Base-by-base conservation (phyloP, 306 rosid species). In the Trifolium dubium region DNA sequence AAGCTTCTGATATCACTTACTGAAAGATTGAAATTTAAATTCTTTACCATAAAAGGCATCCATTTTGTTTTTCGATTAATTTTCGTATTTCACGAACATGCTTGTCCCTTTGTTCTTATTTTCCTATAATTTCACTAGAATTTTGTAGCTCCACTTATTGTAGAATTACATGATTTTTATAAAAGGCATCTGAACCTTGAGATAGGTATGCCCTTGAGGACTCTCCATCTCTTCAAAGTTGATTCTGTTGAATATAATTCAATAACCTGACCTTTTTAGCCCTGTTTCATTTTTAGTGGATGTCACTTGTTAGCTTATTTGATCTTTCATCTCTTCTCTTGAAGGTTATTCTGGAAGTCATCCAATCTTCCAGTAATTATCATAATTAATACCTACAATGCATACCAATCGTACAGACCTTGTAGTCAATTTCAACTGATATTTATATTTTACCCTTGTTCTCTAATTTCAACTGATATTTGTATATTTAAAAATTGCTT, bases 401-500 rank as follows among this genome's bases (percentile, higher is more conserved):
- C 37, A 29, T 58, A 29, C n/a, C 64, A 58, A 35, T 73, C 65
- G 12, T 59, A 60, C 47, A 40, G 32, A 23, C 23, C 23, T 23
- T 23, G 23, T 23, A 23, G 23, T 23, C 23, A 23, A 23, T 23
- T 23, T 23, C 23, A 23, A 23, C 23, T 23, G 23, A 23, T 23
- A 59, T 17, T 55, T 37, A 10, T 73, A 53, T 31, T 41, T 35
- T 18, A 30, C 32, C 41, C 23, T 40, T 49, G 35, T 56, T 71
- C 65, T 49, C 28, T 67, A 31, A 62, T 18, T 75, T 64, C 32
- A 37, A 32, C 60, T 62, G 35, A 60, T 28, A 3, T 51, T 75
- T 75, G 49, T 49, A 17, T 65, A 60, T 19, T 70, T 67, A 43
- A 44, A 80, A 50, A 65, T 50, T 55, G 3, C 64, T 72, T 59